Base-by-base conservation (phyloP, 805 yeast species). In the Zygosaccharomyces pseudorouxii region DNA sequence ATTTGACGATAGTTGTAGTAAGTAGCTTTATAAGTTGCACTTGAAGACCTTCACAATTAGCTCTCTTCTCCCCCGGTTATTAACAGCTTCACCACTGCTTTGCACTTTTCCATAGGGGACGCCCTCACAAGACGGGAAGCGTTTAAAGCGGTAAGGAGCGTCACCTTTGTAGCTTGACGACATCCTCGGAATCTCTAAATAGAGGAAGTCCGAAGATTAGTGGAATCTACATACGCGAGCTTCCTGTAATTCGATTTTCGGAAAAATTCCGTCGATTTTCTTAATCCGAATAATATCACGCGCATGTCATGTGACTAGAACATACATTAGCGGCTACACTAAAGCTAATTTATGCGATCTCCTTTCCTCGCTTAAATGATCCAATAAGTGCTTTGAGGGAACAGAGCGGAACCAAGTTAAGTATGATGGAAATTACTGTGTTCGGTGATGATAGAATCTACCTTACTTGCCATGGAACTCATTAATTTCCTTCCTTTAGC, bases 91-190 rank as follows among this genome's bases (percentile, higher is more conserved):
- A 27, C 33, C 33, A 29, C 28, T 33, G 19, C 25, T 41, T 41
- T 28, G 44, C 35, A 41, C 36, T 16, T 41, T 38, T n/a, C 28
- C 44, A 28, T 29, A 19, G 18, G 36, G 36, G 33, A 29, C 35
- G 16, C 44, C 44, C 44, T 41, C 44, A 41, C 44, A 41, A 41
- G 44, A 41, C 44, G 44, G 44, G 44, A 41, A 31, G 18, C 20
- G 28, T 14, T 41, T 29, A 20, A 41, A 29, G 44, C 22, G 20
- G 36, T 22, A 23, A 41, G 36, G 27, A 29, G 44, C 44, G 23
- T 41, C 44, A 41, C 44, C 44, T 41, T 41, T 14, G 20, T 41
- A 22, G 44, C 22, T 41, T 14, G 23, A 29, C 29, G 22, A 18
- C 35, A 30, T 41, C 14, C 29, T 41, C 22, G 36, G 44, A 41